Base-by-base conservation (phyloP, 139 green algal genomes). In the Nannochloris sp. region DNA sequence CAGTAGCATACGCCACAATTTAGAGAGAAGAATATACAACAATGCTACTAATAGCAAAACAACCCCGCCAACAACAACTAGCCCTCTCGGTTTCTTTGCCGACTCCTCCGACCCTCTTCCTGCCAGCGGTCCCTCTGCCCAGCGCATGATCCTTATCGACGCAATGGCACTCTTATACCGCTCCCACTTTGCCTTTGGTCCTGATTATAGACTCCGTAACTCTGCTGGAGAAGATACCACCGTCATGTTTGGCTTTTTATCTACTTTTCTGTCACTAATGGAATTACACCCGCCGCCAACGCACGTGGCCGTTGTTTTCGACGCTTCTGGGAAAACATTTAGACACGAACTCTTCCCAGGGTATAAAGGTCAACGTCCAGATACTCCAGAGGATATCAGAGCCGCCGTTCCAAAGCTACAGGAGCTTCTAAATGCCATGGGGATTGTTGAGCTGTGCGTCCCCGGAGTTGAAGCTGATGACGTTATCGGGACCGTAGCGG, bases 381-480 rank as follows among this genome's bases (percentile, higher is more conserved):
- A 61, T 3, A 73, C 62, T 19, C 83, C 84, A 15, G 32, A 72
- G 7, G 65, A 64, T 0, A 54, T 90, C 4, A 58, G 51, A 12
- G 61, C 67, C 29, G 65, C 72, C 3, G 38, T 77, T 4, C 79
- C 77, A 33, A 65, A 68, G 23, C 14, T 84, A 27, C 36, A 66
- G 30, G 34, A 68, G 13, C 39, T 87, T 14, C 55, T 86, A 31
- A 46, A 63, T 15, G 38, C 73, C 19, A 75, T 89, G 63, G 72
- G 59, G n/a, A 67, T 86, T 3, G 51, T 64, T 8, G 23, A 47
- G 15, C 33, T 81, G 42, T 39, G 70, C 14, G 81, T 85, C 45
- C 61, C 83, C 3, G 84, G 84, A 0, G 75, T 90, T 33, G 84
- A 91, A 46, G 84, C 84, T 2, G 84, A 91, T 65, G 84, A 91